Evolutionary conservation across 306 rosid genomes (phyloP), one percentile per base, ranked within the genome.

Genomic region (Quercus bicolor): DNA sequence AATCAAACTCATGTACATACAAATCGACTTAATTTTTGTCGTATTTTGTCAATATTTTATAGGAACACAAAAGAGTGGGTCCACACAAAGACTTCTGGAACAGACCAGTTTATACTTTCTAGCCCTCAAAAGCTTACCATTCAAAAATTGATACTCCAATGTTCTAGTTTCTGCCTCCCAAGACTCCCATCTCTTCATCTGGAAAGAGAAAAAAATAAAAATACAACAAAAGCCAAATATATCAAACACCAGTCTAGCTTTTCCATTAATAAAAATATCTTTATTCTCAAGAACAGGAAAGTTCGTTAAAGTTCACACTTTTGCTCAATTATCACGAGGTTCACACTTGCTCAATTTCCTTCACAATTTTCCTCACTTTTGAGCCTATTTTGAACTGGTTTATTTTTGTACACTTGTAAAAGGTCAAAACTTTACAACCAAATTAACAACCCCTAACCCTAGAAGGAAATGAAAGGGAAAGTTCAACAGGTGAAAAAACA

Each of bases 131-230:
- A 7, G 57, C 70, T 64, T 81, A 90, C 94, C 94, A 14, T 85
- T 76, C 9, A 77, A 70, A 72, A 82, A 74, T 62, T 84, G 79
- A 66, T 87, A 86, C 19, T 90, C 89, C 72, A 80, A 60, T 21
- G 94, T 84, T 76, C 48, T 84, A 33, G 94, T 90, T 64, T 90
- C 86, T 80, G 89, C 89, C 59, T 90, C 94, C 94, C 94, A 88
- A 56, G 77, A 59, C 28, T 80, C 79, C 91, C 91, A 90, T 6
- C 77, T 73, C 31, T 81, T 87, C 90, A 88, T 90, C 94, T 87
- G 60, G 6, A 78, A 18, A 61, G 56, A 56, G 5, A 59, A 73
- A 56, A 0, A 19, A 10, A n/a, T 26, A 31, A 6, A 31, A 66
- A 54, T 13, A 64, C 70, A 52, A 28, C 73, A 51, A 24, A 72